Evolutionary conservation across 2,329 filamentous ascomycete genomes (phyloP).

Genomic region (Talaromyces sp.): DNA sequence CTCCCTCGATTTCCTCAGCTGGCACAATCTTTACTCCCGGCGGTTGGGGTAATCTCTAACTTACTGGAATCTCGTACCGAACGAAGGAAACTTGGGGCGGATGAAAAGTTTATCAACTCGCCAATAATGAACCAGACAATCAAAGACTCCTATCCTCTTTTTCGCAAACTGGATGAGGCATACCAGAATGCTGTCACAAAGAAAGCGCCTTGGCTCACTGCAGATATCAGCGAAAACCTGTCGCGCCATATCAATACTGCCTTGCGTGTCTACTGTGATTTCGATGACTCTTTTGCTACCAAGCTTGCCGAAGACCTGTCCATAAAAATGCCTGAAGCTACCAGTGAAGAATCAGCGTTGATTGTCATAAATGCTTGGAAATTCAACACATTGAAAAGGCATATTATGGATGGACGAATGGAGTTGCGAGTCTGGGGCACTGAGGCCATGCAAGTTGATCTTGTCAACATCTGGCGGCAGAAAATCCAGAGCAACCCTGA

Average conservation of each 20-base stretch:
- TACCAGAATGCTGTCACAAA: constrained; percentile 42
- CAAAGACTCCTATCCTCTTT: constrained; percentile 28
- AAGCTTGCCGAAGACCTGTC: constrained; percentile 37
- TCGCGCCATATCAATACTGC: constrained; percentile 31
- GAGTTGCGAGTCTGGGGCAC: constrained; percentile 79
- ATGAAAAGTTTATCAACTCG: constrained; percentile 24
- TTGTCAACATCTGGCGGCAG: constrained; percentile 64
- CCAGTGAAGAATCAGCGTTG: constrained; percentile 27
- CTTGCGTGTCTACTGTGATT: constrained; percentile 31
- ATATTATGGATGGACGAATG: constrained; percentile 84
- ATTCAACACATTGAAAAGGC: constrained; percentile 64
- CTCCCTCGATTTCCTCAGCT: constrained; percentile 31
- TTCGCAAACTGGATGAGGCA: constrained; percentile 33
- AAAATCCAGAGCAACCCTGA: constrained; percentile 48
- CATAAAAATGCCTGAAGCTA: constrained; percentile 32
- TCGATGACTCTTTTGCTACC: constrained; percentile 31
- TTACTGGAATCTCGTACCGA: constrained; percentile 32
- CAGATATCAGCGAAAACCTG: constrained; percentile 40
- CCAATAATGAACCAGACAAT: constrained; percentile 21
- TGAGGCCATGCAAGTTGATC: constrained; percentile 66
- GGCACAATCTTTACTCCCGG: constrained; percentile 22
- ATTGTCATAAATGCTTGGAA: constrained; percentile 59
- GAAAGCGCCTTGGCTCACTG: constrained; percentile 42
- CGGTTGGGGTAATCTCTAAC: constrained; percentile 27
- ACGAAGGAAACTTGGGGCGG: constrained; percentile 23